Base-by-base conservation (phyloP, 2,329 filamentous ascomycete species). In the Penicillium sp. region DNA sequence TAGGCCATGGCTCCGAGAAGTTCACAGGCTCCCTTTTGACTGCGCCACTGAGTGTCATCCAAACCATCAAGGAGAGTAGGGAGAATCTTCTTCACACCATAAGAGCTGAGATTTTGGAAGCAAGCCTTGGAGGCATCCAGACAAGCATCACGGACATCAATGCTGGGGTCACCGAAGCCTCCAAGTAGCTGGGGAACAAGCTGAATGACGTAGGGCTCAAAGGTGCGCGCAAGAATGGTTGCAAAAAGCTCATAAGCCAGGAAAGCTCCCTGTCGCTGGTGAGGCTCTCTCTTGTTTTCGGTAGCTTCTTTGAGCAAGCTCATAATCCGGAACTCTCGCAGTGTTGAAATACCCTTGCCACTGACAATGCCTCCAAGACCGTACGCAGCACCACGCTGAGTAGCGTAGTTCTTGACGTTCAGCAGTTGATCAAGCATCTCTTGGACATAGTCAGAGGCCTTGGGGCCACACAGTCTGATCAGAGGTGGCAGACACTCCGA, bases 1-100 rank as follows among this genome's bases (percentile, higher is more conserved):
- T 99, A 99, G 5, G 95, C 96, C 95, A 99, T 99, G 61, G 95
- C 95, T 73, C 95, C 95, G 14, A 99, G 84, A 26, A 96, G 87
- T 72, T 99, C 95, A 71, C 95, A 99, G 53, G 95, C 95, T 66
- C 96, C 95, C 79, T 96, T 96, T 78, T 99, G 98, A 78, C 92
- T 98, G 69, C 95, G 89, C 95, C 95, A 99, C 74, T 98, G 93
- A 52, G 90, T 87, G 63, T 99, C 95, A 62, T 98, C 93, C 10
- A 99, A 85, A 56, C 96, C 95, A 63, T 95, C 88, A 2, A 99
- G 84, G 8, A 99, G 84, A 13, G 90, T 96, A 3, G 95, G 95
- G 63, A 99, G 81, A 62, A 99, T 93, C 70, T 95, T 85, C 78
- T 96, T 96, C 57, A 99, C 96, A 74, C 95, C 95, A 67, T 90